Conservation (phyloP, 179 eudicot species). For the Spinacia oleracea region DNA sequence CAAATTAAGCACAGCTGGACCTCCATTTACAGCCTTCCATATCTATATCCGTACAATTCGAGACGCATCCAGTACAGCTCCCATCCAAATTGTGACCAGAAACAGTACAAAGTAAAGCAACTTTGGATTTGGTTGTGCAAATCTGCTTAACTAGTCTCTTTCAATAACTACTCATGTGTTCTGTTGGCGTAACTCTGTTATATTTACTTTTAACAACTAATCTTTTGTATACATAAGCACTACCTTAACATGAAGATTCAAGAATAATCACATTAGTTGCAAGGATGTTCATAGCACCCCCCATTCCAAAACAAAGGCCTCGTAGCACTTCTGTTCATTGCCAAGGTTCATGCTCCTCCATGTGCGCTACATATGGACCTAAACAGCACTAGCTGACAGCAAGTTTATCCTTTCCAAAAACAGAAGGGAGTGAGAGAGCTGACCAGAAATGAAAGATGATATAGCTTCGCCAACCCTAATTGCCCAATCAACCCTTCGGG, state of each 20-base stretch:
- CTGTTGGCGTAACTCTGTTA: not conserved
- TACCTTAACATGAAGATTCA: not conserved
- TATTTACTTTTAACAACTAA: not conserved
- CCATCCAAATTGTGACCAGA: not conserved
- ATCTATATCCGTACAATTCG: not conserved
- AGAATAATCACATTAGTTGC: not conserved
- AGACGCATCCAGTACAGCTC: not conserved
- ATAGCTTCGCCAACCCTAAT: too few relatives aligned
- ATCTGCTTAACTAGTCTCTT: not conserved
- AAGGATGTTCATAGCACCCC: not conserved
- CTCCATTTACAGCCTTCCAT: not conserved
- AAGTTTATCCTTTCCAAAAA: too few relatives aligned
- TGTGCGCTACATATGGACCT: not conserved
- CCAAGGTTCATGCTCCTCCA: not conserved
- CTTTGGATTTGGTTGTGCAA: not conserved
- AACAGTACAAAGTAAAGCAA: not conserved
- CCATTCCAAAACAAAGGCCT: not conserved
- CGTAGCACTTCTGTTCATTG: not conserved
- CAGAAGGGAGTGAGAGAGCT: too few relatives aligned
- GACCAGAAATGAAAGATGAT: too few relatives aligned
- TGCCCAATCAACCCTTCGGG: too few relatives aligned
- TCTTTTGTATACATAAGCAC: not conserved
- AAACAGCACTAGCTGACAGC: not conserved
- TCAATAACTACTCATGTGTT: not conserved
- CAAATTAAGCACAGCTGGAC: not conserved